Evolutionary conservation across 2,329 filamentous ascomycete genomes (phyloP).

Genomic region (Aspergillus sp.): DNA sequence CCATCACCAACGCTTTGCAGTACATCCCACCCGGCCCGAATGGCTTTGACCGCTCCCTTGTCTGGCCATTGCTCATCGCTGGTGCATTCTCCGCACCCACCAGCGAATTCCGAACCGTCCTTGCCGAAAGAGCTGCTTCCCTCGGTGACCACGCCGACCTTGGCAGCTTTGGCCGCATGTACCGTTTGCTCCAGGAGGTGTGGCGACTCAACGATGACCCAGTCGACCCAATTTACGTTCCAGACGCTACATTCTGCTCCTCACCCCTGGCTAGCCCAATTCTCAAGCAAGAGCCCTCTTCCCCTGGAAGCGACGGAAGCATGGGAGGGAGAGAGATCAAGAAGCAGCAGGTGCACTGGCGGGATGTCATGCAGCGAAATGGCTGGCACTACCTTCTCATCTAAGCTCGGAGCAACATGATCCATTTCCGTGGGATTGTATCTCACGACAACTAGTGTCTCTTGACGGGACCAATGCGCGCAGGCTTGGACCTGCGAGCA

Average conservation of each 20-base stretch:
- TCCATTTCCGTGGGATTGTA: no score
- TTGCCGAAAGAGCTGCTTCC: slow-evolving; percentile 67
- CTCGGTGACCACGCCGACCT: slow-evolving; percentile 73
- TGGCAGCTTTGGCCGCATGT: slow-evolving; percentile 82
- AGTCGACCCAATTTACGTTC: slow-evolving; percentile 5
- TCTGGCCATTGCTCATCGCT: slow-evolving; percentile 88
- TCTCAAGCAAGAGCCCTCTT: slow-evolving; percentile 14
- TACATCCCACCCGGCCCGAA: slow-evolving; percentile 75
- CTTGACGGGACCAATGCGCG: no score
- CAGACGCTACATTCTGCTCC: neutral
- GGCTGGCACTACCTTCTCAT: slow-evolving; percentile 91
- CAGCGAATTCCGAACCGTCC: slow-evolving; percentile 72
- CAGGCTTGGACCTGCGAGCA: no score
- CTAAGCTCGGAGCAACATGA: slow-evolving; percentile 37
- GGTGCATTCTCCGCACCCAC: slow-evolving; percentile 70
- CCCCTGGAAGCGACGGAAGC: slow-evolving; percentile 8
- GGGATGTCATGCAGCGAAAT: slow-evolving; percentile 87
- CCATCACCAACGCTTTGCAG: slow-evolving; percentile 70
- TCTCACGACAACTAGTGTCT: no score
- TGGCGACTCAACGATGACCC: slow-evolving; percentile 71
- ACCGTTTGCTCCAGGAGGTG: slow-evolving; percentile 71
- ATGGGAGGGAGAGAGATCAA: slow-evolving; percentile 11
- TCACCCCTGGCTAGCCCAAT: slow-evolving; percentile 8
- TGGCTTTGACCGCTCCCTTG: slow-evolving; percentile 84
- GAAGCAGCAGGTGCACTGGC: slow-evolving; percentile 77